Conservation (phyloP, 2,329 filamentous ascomycete species). For the Clonostachys rhizophaga region DNA sequence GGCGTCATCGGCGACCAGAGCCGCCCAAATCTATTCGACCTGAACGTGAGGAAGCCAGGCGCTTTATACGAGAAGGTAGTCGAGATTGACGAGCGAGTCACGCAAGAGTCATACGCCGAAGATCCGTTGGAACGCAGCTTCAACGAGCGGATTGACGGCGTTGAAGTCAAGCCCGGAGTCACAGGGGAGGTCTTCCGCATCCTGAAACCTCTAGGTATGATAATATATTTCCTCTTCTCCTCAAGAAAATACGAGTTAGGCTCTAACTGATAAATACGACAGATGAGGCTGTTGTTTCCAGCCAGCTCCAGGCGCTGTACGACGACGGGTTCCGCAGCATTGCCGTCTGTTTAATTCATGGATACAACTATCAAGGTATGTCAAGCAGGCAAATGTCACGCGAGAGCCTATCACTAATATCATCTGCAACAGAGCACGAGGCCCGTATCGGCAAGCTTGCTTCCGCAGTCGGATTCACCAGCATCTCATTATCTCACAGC, state of each 20-base stretch:
- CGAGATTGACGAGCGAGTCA: conserved; percentile 50
- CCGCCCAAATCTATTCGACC: conserved; percentile 56
- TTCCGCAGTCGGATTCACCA: conserved; percentile 8
- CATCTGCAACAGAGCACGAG: conserved; percentile 53
- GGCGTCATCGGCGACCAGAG: conserved; percentile 31
- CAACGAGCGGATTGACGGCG: not conserved
- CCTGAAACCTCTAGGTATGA: not conserved
- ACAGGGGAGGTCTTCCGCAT: not conserved
- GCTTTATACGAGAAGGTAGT: conserved; percentile 57
- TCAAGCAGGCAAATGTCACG: too few relatives aligned
- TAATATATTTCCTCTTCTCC: too few relatives aligned
- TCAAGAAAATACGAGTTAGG: too few relatives aligned
- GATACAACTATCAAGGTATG: conserved; percentile 57
- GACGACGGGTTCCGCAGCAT: conserved; percentile 60
- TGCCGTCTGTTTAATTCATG: conserved; percentile 68
- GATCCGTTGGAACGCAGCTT: not conserved
- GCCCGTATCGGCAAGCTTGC: conserved; percentile 26
- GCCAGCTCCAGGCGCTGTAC: conserved; percentile 55
- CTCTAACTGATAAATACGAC: too few relatives aligned
- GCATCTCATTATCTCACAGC: not conserved
- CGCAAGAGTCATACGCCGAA: conserved; percentile 62
- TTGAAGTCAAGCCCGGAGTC: not conserved
- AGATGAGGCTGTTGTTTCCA: conserved; percentile 37
- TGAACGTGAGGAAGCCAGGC: conserved; percentile 64
- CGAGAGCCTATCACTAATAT: too few relatives aligned